These are phyloP conservation scores for Coemansia sp. DNA, from an alignment of 192 early-diverging fungal genomes.

Conservation along the genomic window DNA sequence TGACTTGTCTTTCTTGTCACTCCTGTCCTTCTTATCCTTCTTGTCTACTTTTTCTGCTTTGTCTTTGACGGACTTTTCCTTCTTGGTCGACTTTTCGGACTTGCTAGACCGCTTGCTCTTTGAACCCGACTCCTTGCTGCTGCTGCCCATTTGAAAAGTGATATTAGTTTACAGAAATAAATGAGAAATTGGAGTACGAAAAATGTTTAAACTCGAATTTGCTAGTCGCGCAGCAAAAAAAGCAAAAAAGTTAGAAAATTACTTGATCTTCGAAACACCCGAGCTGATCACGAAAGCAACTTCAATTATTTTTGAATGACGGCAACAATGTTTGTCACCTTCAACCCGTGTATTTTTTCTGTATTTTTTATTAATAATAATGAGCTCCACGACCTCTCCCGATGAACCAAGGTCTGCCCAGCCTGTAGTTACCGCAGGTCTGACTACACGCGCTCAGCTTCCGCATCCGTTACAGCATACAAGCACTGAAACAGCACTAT, in stretches of 20 bases:
- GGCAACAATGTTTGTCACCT: no score
- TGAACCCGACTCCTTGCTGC: constrained; percentile 3
- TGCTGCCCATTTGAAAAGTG: constrained; percentile 23
- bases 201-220: background rate
- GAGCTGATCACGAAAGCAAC: no score
- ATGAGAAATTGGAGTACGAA: background rate
- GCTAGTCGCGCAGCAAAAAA: background rate
- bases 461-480: background rate
- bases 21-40: background rate
- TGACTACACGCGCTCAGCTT: background rate
- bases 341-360: no score
- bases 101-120: constrained; percentile 10
- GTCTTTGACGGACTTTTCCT: background rate
- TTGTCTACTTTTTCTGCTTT: constrained; percentile 5
- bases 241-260: background rate
- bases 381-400: no score
- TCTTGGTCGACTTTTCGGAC: background rate
- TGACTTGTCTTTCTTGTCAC: background rate
- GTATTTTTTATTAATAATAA: no score
- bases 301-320: no score
- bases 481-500: constrained; percentile 7
- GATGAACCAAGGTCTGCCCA: no score
- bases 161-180: constrained; percentile 3
- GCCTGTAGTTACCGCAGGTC: no score
- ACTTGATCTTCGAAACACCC: no score